Conservation (phyloP, 1,284 basidiomycete genomes). For the Moniliella sp. region DNA sequence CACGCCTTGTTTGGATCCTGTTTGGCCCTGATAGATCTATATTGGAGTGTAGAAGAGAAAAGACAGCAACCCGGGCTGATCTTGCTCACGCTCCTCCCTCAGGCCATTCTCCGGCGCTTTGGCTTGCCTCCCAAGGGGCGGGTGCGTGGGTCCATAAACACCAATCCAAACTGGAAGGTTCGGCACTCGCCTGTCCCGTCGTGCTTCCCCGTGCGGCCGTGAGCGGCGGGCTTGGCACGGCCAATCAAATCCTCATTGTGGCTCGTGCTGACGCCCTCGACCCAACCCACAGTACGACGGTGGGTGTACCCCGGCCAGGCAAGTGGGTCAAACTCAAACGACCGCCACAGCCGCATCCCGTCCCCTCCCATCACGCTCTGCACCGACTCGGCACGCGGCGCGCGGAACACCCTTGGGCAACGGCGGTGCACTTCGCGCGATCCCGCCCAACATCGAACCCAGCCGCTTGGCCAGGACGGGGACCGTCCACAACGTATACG, state of each 20-base stretch:
- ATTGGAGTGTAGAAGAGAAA: no score
- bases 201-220: conserved; percentile 5
- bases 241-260: conserved; percentile 17
- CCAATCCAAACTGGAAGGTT: conserved; percentile 24
- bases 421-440: conserved; percentile 13
- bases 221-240: conserved; percentile 1
- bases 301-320: conserved; percentile 69
- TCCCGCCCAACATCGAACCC: conserved; percentile 42
- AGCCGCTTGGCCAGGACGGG: conserved; percentile 13
- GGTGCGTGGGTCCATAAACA: no score
- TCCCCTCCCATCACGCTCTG: conserved; percentile 47
- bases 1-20: no score
- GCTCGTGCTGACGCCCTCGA: conserved; percentile 25
- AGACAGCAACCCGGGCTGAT: no score
- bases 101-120: no score
- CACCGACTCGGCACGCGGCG: conserved; percentile 24
- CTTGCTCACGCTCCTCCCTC: no score
- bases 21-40: no score
- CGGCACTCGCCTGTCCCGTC: conserved; percentile 19
- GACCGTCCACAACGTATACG: conserved; percentile 65
- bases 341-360: conserved; percentile 51
- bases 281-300: conserved; percentile 62
- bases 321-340: conserved; percentile 55
- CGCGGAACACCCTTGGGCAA: conserved; percentile 12
- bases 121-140: no score